Evolutionary conservation across 108 stramenopile genomes (phyloP), one percentile per base, ranked within the genome.

Genomic region (Skeletonema menzelii): DNA sequence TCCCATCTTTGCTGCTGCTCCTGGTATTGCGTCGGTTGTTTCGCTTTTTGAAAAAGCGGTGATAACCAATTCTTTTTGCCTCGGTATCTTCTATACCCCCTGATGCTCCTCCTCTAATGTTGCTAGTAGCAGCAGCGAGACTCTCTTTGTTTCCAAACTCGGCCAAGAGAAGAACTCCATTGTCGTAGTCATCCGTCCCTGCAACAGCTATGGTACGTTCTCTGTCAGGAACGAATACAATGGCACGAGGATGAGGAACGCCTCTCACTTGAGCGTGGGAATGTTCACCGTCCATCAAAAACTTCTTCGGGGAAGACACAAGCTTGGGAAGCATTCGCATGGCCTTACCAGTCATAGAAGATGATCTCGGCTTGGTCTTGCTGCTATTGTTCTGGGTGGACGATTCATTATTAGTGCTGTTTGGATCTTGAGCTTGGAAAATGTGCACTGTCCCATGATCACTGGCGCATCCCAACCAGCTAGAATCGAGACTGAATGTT

Each of bases 361-460:
- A 67, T 42, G 75, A 76, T 56, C 26, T 47, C 17, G 40, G 62
- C 42, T 74, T 63, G 12, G 17, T 4, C 46, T 59, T 38, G 34
- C 5, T n/a, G 14, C 31, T 65, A 24, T 40, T 44, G 22, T 44
- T 20, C 20, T 58, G 24, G 17, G 69, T 47, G 34, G 70, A 44
- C 10, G 64, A 24, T 55, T 35, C 37, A 22, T 40, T 59, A 24
- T 42, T 31, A 17, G 73, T 69, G 42, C 64, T 72, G 47, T 53
- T 56, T 15, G 68, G 47, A 47, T 75, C 79, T 47, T 85, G 73
- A 8, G 93, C 70, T 60, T 70, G 68, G 72, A 97, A 99, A 20
- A 99, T 84, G 77, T 99, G 99, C 1, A 94, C 90, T 10, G 99
- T 99, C 24, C 98, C 97, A 77, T 97, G 96, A 82, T 98, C 97